Evolutionary conservation across 495 filamentous ascomycete genomes (phyloP).

Genomic region (Penicillium angulare): DNA sequence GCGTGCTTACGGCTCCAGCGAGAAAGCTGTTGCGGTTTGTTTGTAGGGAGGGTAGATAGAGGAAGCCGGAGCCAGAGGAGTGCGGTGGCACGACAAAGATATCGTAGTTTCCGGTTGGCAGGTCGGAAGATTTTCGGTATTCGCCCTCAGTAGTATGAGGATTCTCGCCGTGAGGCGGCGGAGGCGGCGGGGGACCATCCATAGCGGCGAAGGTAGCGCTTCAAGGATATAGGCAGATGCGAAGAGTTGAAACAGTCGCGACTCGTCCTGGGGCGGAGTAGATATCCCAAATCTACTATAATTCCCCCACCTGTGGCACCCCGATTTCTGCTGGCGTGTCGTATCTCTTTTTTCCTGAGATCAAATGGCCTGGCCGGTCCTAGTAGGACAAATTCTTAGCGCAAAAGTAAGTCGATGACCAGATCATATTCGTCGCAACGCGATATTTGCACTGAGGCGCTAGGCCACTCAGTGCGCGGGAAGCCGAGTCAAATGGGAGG

Average conservation of each 20-base stretch:
- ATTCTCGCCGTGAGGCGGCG: constrained; percentile 68
- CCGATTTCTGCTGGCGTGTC: neutral
- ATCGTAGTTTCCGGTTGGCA: constrained; percentile 86
- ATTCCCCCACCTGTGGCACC: neutral
- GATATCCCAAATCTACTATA: neutral
- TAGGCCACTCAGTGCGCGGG: constrained; percentile 37
- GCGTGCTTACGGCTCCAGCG: constrained; percentile 73
- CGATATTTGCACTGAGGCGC: constrained; percentile 39
- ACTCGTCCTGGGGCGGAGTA: neutral
- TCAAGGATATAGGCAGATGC: neutral
- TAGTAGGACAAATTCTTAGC: constrained; percentile 21
- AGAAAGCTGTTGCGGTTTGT: constrained; percentile 88
- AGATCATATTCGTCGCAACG: constrained; percentile 37
- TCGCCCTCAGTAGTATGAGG: constrained; percentile 53
- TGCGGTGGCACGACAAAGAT: constrained; percentile 98
- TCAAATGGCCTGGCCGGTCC: constrained; percentile 6
- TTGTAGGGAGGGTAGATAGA: constrained; percentile 88
- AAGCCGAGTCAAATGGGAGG: constrained; percentile 1
- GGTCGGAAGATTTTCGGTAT: constrained; percentile 53
- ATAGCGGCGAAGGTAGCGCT: constrained; percentile 19
- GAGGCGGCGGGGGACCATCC: constrained; percentile 57
- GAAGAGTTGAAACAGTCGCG: neutral
- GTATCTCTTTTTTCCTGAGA: no score
- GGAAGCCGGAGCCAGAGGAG: constrained; percentile 82
- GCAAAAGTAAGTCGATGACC: constrained; percentile 19